Conservation (phyloP, 2,329 filamentous ascomycete genomes). For the Penicillium sp. region DNA sequence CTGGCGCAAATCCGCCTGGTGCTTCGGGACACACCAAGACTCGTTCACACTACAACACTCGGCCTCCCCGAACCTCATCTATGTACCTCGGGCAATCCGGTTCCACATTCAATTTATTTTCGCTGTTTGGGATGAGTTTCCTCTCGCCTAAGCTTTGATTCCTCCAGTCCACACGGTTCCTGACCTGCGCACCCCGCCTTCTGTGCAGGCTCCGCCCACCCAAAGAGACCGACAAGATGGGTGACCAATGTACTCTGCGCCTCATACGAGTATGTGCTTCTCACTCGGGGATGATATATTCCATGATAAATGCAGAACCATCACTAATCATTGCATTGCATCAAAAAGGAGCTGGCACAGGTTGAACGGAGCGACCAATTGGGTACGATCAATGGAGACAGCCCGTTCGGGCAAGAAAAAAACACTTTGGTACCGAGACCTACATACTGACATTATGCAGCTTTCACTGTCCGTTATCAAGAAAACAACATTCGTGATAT, state of each 20-base stretch:
- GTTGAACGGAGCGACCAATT: conserved; percentile 13
- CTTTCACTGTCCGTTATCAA: conserved; percentile 79
- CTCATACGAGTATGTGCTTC: conserved; percentile 14
- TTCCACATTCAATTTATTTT: too few species aligned
- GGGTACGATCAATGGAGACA: conserved; percentile 4
- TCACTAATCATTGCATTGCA: neutral
- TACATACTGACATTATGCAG: conserved; percentile 44
- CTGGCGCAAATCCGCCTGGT: neutral
- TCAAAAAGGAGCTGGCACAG: conserved; percentile 15
- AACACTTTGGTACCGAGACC: neutral
- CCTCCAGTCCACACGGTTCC: neutral
- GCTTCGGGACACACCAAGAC: neutral
- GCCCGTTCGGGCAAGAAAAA: too few species aligned
- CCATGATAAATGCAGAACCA: neutral
- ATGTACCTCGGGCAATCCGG: too few species aligned
- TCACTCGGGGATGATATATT: neutral
- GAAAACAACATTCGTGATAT: conserved; percentile 88
- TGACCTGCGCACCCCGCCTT: neutral
- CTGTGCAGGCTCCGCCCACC: neutral
- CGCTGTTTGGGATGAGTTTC: too few species aligned
- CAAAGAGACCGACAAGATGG: conserved; percentile 8
- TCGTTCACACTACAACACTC: neutral
- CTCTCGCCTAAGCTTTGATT: too few species aligned
- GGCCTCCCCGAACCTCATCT: neutral
- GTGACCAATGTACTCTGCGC: conserved; percentile 16